Base-by-base conservation (phyloP, 768 basidiomycete species). In the Termitomyces sp. region DNA sequence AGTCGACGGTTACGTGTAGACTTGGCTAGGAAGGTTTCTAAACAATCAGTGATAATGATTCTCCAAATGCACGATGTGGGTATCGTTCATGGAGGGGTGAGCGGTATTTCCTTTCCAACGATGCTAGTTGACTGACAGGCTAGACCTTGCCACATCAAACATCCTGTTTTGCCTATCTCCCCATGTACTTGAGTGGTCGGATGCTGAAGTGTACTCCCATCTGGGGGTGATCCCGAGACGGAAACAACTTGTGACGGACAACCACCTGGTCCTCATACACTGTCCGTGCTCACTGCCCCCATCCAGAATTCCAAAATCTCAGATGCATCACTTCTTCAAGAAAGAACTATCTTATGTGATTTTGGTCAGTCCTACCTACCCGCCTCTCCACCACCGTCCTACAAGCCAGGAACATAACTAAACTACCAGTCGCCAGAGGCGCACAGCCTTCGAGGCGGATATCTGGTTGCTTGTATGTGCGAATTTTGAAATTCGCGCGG, bases 401-500 rank as follows among this genome's bases (percentile, higher is more conserved):
- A 77, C 64, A n/a, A 69, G 45, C 72, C 77, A 36, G 70, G 51
- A 25, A 78, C 74, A 0, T 54, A 66, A 52, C 56, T 72, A 3
- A 60, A 74, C 63, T 78, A 78, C 68, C 57, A 54, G 53, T 67
- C 77, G 0, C 79, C 76, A 20, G 77, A 80, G 61, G 57, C 49
- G 61, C 5, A 57, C 60, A 5, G 68, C 70, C 37, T 52, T 71
- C 42, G 64, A 60, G 51, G 45, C 79, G 12, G 78, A 80, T 62
- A 63, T 80, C 38, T 80, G 80, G 79, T 66, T 71, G 3, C 67
- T 81, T 20, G 79, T 62, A 60, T 81, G 80, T 64, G 61, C 71
- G 51, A 74, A 79, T 61, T 81, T 77, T 62, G 74, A 79, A 67
- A 76, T 79, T 57, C 73, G 77, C 20, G 74, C 79, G 32, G 78